Base-by-base conservation (phyloP, 1,284 basidiomycete genomes). In the Leucoagaricus sp. region DNA sequence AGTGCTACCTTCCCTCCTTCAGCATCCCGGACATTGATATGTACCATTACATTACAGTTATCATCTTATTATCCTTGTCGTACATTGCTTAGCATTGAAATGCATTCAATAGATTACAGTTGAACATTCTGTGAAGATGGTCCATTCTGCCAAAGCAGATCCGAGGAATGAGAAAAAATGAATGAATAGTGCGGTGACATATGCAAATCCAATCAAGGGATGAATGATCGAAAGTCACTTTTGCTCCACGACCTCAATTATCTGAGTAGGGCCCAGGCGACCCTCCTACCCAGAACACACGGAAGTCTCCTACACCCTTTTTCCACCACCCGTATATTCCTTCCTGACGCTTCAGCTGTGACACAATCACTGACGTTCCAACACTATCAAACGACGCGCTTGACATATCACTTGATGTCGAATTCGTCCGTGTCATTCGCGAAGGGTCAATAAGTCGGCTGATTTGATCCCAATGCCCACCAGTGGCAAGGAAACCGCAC, bases 251-350 rank as follows among this genome's bases (percentile, higher is more conserved):
- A n/a, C n/a, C 31, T 34, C 10, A 45, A 29, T 21, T 31, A 23
- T 64, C 46, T 23, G 48, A 53, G 44, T 56, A 57, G 15, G 62
- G 60, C 15, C 63, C 60, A 28, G 66, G 61, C 13, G 60, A 62
- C 25, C 88, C 89, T 0, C 89, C 89, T 6, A 91, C 70, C 90
- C 90, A 92, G 65, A 92, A 84, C 13, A 92, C 79, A 25, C 90
- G 74, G 80, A 84, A 92, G 65, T 92, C 89, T 56, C 84, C 81
- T 4, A 75, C 58, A 12, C 84, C 89, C 65, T 85, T 89, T 60
- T 82, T 72, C 69, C 83, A 79, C 87, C 87, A 91, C 0, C 80
- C 89, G 65, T 92, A 92, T 8, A 87, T 69, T 7, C 89, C 89
- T 57, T 85, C 77, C 55, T 85, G 81, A 17, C 69, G 71, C 60